A percentile compares a stretch with the other conserved stretches of the same genome.
Evolutionary conservation across 345 rosid species (phyloP).

Genomic region (Clarkia xantiana): DNA sequence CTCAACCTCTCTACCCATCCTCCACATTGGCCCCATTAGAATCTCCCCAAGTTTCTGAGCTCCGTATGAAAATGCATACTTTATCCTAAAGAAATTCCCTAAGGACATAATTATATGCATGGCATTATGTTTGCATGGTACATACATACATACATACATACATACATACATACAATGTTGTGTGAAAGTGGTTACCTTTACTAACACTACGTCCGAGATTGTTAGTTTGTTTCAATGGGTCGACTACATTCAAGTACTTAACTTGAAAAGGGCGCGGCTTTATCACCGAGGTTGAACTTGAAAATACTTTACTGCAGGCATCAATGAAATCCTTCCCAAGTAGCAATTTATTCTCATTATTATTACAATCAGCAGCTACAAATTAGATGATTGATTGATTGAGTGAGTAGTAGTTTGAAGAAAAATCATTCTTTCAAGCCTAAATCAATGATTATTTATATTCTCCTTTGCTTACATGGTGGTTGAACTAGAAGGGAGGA

Average conservation of each 20-base stretch:
- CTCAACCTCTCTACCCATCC: constrained; percentile 48
- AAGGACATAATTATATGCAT: too few relatives aligned
- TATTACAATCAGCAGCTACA: constrained; percentile 24
- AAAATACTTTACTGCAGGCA: constrained; percentile 28
- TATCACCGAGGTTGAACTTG: constrained; percentile 27
- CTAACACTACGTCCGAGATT: constrained; percentile 87
- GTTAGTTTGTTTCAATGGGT: constrained; percentile 69
- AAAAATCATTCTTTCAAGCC: too few relatives aligned
- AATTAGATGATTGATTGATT: too few relatives aligned
- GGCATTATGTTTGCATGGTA: background rate
- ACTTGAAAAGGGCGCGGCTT: constrained; percentile 29
- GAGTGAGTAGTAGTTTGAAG: too few relatives aligned
- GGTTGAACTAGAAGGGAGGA: constrained; percentile 40
- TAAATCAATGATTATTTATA: too few relatives aligned
- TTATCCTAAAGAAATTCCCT: constrained; percentile 65
- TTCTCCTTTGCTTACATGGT: constrained; percentile 27
- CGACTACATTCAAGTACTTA: constrained; percentile 65
- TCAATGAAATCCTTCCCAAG: constrained; percentile 48
- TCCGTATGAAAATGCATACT: constrained; percentile 48
- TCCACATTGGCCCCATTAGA: constrained; percentile 46
- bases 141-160: background rate
- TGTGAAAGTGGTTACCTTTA: constrained; percentile 29
- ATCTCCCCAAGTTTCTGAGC: constrained; percentile 42
- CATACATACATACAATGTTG: background rate
- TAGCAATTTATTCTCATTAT: constrained; percentile 25